Conservation (phyloP, 176 grass and related monocot species). For the Carex parvula region DNA sequence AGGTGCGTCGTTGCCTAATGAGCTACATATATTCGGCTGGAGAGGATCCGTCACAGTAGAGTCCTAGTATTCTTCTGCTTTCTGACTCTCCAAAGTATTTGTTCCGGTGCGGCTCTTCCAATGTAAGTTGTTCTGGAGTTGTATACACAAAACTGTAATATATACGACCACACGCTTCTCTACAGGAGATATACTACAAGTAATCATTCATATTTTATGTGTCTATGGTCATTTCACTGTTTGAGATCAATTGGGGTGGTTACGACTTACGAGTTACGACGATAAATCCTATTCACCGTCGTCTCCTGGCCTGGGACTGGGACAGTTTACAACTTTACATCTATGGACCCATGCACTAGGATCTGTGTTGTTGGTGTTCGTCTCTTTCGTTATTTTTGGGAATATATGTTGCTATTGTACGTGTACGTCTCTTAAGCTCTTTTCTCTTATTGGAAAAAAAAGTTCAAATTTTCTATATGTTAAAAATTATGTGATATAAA, state of each 20-base stretch:
- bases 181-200: neutral
- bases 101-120: neutral
- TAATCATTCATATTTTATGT: neutral
- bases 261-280: neutral
- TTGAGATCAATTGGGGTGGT: neutral
- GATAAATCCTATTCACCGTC: neutral
- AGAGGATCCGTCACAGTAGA: neutral
- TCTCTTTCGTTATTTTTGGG: too few species aligned
- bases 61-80: neutral
- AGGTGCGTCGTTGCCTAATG: too few species aligned
- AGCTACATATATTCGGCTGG: neutral
- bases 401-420: too few species aligned
- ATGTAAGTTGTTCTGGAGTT: neutral
- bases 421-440: too few species aligned
- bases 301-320: too few species aligned
- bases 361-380: neutral
- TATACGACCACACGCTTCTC: neutral
- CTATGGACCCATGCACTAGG: neutral
- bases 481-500: too few species aligned
- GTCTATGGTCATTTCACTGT: neutral
- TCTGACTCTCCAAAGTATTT: neutral
- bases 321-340: neutral
- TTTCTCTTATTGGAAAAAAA: too few species aligned
- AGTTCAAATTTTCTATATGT: too few species aligned
- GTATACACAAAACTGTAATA: neutral